Percentiles rank a stretch among this genome's conserved stretches.
Evolutionary conservation across 306 rosid genomes (phyloP).

Genomic region (Fagus sylvatica): DNA sequence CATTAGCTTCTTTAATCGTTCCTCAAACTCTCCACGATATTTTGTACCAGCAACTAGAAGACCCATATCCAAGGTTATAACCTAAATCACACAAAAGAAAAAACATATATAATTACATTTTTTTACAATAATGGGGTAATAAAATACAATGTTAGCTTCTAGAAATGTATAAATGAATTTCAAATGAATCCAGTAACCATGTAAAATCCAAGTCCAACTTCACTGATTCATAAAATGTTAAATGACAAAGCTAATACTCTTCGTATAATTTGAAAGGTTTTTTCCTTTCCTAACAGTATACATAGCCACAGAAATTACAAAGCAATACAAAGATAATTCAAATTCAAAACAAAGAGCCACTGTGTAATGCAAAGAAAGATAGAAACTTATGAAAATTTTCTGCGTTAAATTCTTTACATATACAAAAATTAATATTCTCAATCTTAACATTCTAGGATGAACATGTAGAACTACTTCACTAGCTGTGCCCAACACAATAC

Average conservation of each 20-base stretch:
- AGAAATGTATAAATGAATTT: neutral
- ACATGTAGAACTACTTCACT: neutral
- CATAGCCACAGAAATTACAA: neutral
- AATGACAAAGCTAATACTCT: neutral
- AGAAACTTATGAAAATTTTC: neutral
- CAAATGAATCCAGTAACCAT: neutral
- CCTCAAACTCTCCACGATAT: constrained; percentile 98
- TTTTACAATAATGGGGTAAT: constrained; percentile 4
- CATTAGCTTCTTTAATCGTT: constrained; percentile 88
- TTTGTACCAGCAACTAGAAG: constrained; percentile 93
- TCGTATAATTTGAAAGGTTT: neutral
- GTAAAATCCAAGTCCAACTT: neutral
- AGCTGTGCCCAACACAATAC: neutral
- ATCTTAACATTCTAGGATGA: neutral
- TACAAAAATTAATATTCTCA: neutral
- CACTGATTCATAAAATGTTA: neutral
- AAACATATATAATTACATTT: neutral
- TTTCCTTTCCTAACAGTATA: neutral
- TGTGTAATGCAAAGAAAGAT: too few relatives aligned
- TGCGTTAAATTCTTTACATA: neutral
- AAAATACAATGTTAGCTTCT: neutral
- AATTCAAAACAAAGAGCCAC: neutral
- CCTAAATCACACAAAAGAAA: constrained; percentile 42
- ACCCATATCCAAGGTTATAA: constrained; percentile 92
- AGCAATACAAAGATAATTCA: too few relatives aligned